These are phyloP conservation scores for Castanea mollissima DNA, from an alignment of 306 rosid species.

Conservation along the genomic window DNA sequence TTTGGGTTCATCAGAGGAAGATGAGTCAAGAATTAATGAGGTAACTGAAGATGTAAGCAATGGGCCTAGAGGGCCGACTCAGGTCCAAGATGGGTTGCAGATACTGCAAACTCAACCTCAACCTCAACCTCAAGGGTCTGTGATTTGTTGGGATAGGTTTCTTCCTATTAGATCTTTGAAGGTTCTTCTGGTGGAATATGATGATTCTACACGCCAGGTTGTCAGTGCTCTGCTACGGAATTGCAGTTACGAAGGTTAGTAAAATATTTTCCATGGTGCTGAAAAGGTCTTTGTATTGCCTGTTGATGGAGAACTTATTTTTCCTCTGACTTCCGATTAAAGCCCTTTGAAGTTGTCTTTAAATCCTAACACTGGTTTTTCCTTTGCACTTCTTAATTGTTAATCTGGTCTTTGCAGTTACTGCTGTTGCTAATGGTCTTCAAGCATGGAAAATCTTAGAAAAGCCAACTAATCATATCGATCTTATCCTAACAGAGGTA, in stretches of 20 bases:
- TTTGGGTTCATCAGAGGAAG: constrained; percentile 42
- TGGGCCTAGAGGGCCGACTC: constrained; percentile 36
- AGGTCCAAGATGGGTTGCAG: constrained; percentile 42
- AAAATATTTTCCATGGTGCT: constrained; percentile 2
- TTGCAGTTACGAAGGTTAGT: constrained; percentile 63
- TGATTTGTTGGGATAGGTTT: constrained; percentile 50
- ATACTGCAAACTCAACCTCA: constrained; percentile 39
- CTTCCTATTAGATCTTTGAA: constrained; percentile 59
- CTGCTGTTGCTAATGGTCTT: constrained; percentile 60
- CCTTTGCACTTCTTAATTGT: constrained; percentile 4
- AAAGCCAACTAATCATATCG: constrained; percentile 77
- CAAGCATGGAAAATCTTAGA: constrained; percentile 91
- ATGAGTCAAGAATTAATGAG: constrained; percentile 29
- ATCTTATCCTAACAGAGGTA: constrained; percentile 83
- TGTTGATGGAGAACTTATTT: constrained; percentile 2
- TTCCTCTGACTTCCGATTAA: constrained; percentile 2
- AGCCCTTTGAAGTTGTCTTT: neutral
- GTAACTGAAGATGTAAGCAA: constrained; percentile 29
- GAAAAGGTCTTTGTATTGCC: constrained; percentile 7
- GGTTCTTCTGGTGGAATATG: constrained; percentile 63
- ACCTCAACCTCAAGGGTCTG: constrained; percentile 39
- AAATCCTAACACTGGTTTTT: neutral
- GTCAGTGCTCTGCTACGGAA: constrained; percentile 59
- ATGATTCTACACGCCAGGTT: constrained; percentile 62
- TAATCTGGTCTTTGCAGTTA: constrained; percentile 45